Evolutionary conservation across 306 rosid genomes (phyloP).

Genomic region (Sechiopsis laciniata): DNA sequence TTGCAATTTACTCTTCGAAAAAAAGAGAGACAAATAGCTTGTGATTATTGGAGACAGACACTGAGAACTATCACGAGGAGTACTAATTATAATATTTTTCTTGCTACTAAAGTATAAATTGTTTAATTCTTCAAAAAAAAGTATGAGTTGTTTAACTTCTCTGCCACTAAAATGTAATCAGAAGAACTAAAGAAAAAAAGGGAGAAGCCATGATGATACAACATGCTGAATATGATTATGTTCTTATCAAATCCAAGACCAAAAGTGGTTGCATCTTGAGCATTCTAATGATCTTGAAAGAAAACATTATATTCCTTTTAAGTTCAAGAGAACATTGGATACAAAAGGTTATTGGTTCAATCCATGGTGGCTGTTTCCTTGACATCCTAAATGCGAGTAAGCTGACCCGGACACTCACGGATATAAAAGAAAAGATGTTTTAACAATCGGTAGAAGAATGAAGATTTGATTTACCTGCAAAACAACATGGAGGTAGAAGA

Average conservation of each 20-base stretch:
- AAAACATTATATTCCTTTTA: constrained; percentile 11
- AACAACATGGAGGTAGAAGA: constrained; percentile 73
- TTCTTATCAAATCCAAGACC: constrained; percentile 7
- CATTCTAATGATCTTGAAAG: constrained; percentile 4
- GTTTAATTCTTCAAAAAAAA: background rate
- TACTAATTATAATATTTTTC: background rate
- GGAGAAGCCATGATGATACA: constrained; percentile 17
- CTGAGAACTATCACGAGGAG: background rate
- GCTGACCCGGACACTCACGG: no score
- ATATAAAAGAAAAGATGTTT: no score
- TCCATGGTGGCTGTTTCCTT: no score
- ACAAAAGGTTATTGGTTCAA: no score
- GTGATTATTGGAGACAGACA: constrained; percentile 7
- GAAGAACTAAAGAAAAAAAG: background rate
- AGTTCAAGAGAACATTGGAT: background rate
- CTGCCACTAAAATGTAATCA: constrained; percentile 16
- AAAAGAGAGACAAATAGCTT: constrained; percentile 7
- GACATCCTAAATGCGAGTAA: no score
- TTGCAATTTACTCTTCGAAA: constrained; percentile 1
- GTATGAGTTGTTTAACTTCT: constrained; percentile 1
- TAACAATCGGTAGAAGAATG: no score
- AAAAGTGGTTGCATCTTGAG: constrained; percentile 5
- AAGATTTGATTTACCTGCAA: constrained; percentile 54
- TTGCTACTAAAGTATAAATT: background rate
- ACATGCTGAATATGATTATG: constrained; percentile 16